Base-by-base conservation (phyloP, 768 basidiomycete species). In the Lentinula detonsa region DNA sequence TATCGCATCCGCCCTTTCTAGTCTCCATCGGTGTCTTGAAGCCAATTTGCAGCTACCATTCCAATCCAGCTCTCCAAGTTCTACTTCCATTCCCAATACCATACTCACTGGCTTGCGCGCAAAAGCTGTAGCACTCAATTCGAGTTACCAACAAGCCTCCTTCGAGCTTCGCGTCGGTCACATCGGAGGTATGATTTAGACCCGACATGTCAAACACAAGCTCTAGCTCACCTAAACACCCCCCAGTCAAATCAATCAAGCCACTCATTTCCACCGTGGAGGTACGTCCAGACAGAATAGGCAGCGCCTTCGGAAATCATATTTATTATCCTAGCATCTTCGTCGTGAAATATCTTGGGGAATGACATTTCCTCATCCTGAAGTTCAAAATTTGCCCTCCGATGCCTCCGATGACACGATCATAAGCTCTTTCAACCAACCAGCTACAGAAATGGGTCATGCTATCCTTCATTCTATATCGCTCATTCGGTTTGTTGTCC, bases 151-250 rank as follows among this genome's bases (percentile, higher is more conserved):
- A 2, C 78, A 78, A 61, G 78, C 80, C 10, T 71, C 74, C 3
- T 80, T 82, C 54, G 80, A 82, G 56, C 67, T 80, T 34, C 74
- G 79, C 5, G 62, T 80, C 6, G 78, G 79, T 23, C 73, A 79
- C 21, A 66, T 81, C 37, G 73, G 74, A 51, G 72, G 80, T 81
- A 63, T 62, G 73, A 57, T n/a, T 31, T 15, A 3, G 31, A 28
- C 18, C 39, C 15, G 57, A 13, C 34, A 43, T 43, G 4, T 10
- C 39, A 43, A 43, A 6, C 6, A 4, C 15, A 7, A n/a, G 3
- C 42, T 43, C 16, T 43, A n/a, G 42, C n/a, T 43, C 42, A 43
- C 16, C 16, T 21, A 10, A 37, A 15, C 13, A 35, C 37, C 28
- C 28, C 28, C 28, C 34, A 71, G 80, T 81, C 7, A 73, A 76